These are phyloP conservation scores for Guadua angustifolia DNA, from an alignment of 176 grass and related monocot genomes.

Conservation along the genomic window DNA sequence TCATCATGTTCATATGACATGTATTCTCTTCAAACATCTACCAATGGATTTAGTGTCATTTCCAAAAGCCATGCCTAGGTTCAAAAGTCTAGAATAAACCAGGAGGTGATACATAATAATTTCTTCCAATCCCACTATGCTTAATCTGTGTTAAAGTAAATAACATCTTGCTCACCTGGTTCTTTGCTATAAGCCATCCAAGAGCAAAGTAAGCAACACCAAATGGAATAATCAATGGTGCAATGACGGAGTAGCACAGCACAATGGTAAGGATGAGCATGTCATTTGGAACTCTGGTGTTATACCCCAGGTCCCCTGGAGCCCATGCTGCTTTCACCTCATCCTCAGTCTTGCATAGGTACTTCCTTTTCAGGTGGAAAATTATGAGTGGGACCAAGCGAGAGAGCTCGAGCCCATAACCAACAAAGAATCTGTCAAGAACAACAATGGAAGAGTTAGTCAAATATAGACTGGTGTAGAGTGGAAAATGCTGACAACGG, in stretches of 20 bases:
- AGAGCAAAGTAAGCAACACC: slow-evolving; percentile 82
- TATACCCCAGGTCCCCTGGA: slow-evolving; percentile 68
- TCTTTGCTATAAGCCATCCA: slow-evolving; percentile 83
- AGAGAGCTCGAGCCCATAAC: slow-evolving; percentile 92
- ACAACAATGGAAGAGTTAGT: slow-evolving; percentile 36
- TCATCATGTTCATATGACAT: slow-evolving; percentile 3
- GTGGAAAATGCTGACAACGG: background rate
- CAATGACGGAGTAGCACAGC: slow-evolving; percentile 89
- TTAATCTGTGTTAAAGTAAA: slow-evolving; percentile 20
- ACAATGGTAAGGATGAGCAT: slow-evolving; percentile 87
- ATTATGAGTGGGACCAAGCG: slow-evolving; percentile 89
- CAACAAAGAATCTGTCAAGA: slow-evolving; percentile 84
- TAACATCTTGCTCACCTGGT: slow-evolving; percentile 62
- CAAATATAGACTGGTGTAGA: slow-evolving; percentile 17
- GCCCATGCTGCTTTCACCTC: slow-evolving; percentile 81
- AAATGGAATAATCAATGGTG: slow-evolving; percentile 86
- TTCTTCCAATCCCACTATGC: background rate
- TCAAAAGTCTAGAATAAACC: background rate
- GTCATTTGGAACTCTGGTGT: slow-evolving; percentile 82
- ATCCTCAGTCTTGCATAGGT: slow-evolving; percentile 91
- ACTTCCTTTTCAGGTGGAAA: slow-evolving; percentile 92
- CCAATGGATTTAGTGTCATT: background rate
- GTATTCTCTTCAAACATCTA: background rate
- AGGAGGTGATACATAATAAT: background rate
- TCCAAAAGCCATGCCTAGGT: background rate